phyloP scores from a whole-genome alignment of 768 basidiomycete species.

The Lactarius akahatsu region DNA sequence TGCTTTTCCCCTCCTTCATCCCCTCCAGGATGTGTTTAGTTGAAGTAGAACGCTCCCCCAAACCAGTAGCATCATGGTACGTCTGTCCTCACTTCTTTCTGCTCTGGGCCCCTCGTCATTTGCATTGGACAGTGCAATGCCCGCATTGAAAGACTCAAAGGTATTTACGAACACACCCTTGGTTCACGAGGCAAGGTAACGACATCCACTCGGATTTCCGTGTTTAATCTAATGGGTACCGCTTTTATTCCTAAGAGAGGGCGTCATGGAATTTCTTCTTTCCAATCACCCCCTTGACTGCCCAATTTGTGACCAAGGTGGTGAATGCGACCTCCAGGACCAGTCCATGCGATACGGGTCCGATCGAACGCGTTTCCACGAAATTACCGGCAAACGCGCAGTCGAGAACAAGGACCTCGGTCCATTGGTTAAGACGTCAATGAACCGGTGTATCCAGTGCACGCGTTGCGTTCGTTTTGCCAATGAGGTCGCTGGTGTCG shows the following conservation, averaged over 20 bases:
- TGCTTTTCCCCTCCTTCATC: neutral
- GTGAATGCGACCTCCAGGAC: conserved; percentile 98
- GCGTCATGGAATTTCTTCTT: conserved; percentile 98
- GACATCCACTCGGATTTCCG: conserved; percentile 17
- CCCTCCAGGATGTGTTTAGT: conserved; percentile 90
- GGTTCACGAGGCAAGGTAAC: conserved; percentile 80
- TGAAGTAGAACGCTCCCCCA: conserved; percentile 93
- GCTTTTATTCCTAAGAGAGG: conserved; percentile 56
- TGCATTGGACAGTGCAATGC: conserved; percentile 73
- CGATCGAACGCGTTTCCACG: conserved; percentile 97
- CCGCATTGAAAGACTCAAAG: conserved; percentile 91
- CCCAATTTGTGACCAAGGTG: conserved; percentile 98
- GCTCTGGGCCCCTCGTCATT: conserved; percentile 9
- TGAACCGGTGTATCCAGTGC: conserved; percentile 99
- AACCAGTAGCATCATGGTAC: conserved; percentile 92
- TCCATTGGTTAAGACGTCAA: conserved; percentile 96
- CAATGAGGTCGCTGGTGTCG: conserved; percentile 98
- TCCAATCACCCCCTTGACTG: conserved; percentile 98
- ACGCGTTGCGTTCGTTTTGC: conserved; percentile 99
- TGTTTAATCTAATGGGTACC: conserved; percentile 18
- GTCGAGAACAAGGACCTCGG: conserved; percentile 98
- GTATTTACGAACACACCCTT: conserved; percentile 93
- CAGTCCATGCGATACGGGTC: conserved; percentile 99
- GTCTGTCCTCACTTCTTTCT: conserved; percentile 31
- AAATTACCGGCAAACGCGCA: conserved; percentile 96